Base-by-base conservation (phyloP, 495 filamentous ascomycete species). In the Aspergillus nanangensis region DNA sequence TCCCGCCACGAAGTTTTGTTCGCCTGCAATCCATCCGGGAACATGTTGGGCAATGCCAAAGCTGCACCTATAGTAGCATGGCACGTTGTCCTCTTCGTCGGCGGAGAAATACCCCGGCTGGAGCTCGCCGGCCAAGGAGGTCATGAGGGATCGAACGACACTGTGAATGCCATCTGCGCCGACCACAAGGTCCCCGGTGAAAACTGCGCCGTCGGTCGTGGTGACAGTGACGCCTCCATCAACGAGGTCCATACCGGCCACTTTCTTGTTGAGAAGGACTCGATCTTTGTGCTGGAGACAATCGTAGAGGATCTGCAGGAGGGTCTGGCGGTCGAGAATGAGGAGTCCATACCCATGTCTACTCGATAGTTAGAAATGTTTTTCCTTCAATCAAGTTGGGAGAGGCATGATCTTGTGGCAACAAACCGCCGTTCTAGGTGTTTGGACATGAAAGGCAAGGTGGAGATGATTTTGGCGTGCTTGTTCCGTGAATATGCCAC, bases 161-260 rank as follows among this genome's bases (percentile, higher is more conserved):
- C 71, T 71, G 43, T 73, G 66, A 9, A 76, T 68, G 0, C 76
- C 77, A 50, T 80, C 77, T 15, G 66, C 66, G 0, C 74, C 76
- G 13, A 76, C 56, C 7, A 78, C 44, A 8, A 77, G 27, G 39
- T 75, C 62, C 0, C 75, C 75, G 5, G 50, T 41, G 38, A 57
- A 67, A 1, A 53, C 24, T 2, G 51, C 57, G 4, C 74, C 74
- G 44, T 55, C 47, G 14, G 40, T 37, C 4, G 51, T 41, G 5
- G 14, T 29, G 5, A 66, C 59, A 2, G 1, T n/a, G 3, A 41
- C 38, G 0, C 33, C n/a, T 11, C 49, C 25, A 27, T 39, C 41
- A 1, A 42, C 8, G 2, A 53, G 7, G 18, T 49, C 29, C 4
- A 65, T 39, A 10, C 18, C 43, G 9, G 21, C 14, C 7, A 65